A percentile compares a stretch with the other conserved stretches of the same genome.
These are phyloP conservation scores for Colletotrichum sp. DNA, from an alignment of 2,329 filamentous ascomycete genomes.

Conservation along the genomic window DNA sequence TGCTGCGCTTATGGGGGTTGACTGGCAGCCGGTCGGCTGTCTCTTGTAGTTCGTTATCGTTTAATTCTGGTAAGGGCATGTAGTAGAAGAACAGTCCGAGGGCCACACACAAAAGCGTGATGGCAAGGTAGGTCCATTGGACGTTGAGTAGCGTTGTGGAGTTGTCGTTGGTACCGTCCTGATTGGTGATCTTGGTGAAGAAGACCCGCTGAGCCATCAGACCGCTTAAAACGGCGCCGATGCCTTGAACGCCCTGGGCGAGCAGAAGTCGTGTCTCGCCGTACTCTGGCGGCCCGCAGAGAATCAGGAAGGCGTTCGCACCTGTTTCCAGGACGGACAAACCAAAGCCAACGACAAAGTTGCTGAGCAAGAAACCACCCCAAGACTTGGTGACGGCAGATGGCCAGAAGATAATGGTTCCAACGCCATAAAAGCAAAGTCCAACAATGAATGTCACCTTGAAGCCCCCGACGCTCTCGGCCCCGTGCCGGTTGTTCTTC, in stretches of 20 bases:
- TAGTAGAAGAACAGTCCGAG: constrained; percentile 75
- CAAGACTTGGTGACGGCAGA: constrained; percentile 77
- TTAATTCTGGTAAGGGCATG: constrained; percentile 68
- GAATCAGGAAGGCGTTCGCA: constrained; percentile 75
- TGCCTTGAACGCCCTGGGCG: constrained; percentile 78
- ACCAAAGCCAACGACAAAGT: constrained; percentile 78
- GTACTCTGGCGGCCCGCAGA: constrained; percentile 77
- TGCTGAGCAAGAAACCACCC: constrained; percentile 77
- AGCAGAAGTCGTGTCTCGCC: constrained; percentile 78
- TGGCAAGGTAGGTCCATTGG: constrained; percentile 86
- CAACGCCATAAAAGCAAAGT: constrained; percentile 74
- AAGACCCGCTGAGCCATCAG: constrained; percentile 77
- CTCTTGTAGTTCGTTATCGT: constrained; percentile 58
- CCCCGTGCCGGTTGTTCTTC: constrained; percentile 36
- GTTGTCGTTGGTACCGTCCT: constrained; percentile 23
- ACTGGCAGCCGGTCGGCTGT: constrained; percentile 54
- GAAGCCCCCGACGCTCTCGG: constrained; percentile 67
- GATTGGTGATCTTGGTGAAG: constrained; percentile 63
- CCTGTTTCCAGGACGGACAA: constrained; percentile 80
- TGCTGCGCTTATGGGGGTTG: constrained; percentile 53
- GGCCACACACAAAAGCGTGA: constrained; percentile 75
- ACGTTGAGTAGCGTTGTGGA: constrained; percentile 70
- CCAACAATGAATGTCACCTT: constrained; percentile 82
- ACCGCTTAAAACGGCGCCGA: constrained; percentile 75
- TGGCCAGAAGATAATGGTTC: constrained; percentile 88